Evolutionary conservation across 164 flowering plant species (phyloP), one percentile per base, ranked within the genome.

Genomic region (Warburgia ugandensis): DNA sequence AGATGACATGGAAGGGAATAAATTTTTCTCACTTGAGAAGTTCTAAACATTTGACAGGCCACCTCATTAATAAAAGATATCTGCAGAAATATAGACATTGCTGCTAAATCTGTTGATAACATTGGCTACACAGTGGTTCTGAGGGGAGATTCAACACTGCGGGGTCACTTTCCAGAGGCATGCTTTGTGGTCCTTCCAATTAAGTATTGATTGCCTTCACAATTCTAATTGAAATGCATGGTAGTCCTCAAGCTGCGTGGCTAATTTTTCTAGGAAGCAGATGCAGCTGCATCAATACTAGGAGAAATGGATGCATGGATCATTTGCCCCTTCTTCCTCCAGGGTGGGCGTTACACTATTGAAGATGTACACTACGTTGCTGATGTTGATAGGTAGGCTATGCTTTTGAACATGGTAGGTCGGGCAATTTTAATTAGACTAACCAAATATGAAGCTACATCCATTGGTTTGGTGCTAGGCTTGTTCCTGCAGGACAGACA

Each of bases 121-220:
- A 59, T 66, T 48, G 82, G 75, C 50, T 94, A 66, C 42, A 84
- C 97, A 1, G 94, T 94, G 13, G 99, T 94, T 64, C 72, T 94
- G 66, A 78, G 99, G 61, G 97, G 99, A 50, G 99, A 94, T 73
- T 94, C 97, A 58, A 94, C 99, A 40, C 75, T 94, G 39, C 84
- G 99, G 47, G 99, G 99, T 56, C 99, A 94, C 71, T 94, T 94
- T 65, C 96, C 99, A 38, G 90, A 94, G 99, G 99, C 62, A 75
- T 76, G 84, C 48, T 58, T 42, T 21, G 26, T 6, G n/a, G n/a
- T n/a, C n/a, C n/a, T n/a, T n/a, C n/a, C n/a, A n/a, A n/a, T n/a
- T n/a, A n/a, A n/a, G n/a, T n/a, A n/a, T n/a, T n/a, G n/a, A n/a
- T n/a, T n/a, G n/a, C n/a, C n/a, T n/a, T n/a, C n/a, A n/a, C n/a